These are phyloP conservation scores for Cyclocybe aegerita DNA, from an alignment of 768 basidiomycete genomes.

Conservation along the genomic window DNA sequence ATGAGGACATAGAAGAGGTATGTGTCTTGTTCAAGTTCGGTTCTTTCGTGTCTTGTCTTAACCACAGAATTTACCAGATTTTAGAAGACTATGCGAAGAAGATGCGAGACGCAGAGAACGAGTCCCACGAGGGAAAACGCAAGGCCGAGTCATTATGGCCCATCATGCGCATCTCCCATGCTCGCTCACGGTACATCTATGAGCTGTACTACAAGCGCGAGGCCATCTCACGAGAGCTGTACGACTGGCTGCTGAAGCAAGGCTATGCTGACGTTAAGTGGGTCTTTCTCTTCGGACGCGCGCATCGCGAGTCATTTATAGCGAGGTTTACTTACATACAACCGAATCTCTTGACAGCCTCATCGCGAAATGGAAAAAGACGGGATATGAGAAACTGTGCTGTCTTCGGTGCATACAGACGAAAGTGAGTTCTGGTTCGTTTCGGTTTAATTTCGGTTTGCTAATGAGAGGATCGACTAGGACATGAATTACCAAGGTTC, in stretches of 20 bases:
- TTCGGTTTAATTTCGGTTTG: background rate
- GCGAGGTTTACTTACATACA: background rate
- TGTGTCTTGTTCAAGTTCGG: conserved; percentile 18
- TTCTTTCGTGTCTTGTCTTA: conserved; percentile 2
- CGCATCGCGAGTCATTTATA: background rate
- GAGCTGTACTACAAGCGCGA: conserved; percentile 99
- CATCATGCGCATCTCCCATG: conserved; percentile 97
- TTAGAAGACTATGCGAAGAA: conserved; percentile 99
- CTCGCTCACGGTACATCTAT: conserved; percentile 94
- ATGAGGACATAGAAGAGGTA: conserved; percentile 87
- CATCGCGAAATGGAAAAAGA: conserved; percentile 99
- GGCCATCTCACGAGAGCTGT: conserved; percentile 88
- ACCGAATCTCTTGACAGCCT: conserved; percentile 49
- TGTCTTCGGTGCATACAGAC: conserved; percentile 97
- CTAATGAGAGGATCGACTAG: conserved; percentile 34
- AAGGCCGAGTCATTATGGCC: conserved; percentile 93
- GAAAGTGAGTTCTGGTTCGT: conserved; percentile 44
- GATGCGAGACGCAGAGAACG: conserved; percentile 99
- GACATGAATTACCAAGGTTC: conserved; percentile 99
- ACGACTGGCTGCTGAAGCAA: conserved; percentile 97
- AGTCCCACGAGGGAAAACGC: conserved; percentile 97
- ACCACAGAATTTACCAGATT: conserved; percentile 56
- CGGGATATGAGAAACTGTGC: conserved; percentile 97
- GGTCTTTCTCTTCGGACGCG: background rate
- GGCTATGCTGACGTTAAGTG: conserved; percentile 96